Conservation (phyloP, 148 eudicot species). For the Gaultheria prostrata region DNA sequence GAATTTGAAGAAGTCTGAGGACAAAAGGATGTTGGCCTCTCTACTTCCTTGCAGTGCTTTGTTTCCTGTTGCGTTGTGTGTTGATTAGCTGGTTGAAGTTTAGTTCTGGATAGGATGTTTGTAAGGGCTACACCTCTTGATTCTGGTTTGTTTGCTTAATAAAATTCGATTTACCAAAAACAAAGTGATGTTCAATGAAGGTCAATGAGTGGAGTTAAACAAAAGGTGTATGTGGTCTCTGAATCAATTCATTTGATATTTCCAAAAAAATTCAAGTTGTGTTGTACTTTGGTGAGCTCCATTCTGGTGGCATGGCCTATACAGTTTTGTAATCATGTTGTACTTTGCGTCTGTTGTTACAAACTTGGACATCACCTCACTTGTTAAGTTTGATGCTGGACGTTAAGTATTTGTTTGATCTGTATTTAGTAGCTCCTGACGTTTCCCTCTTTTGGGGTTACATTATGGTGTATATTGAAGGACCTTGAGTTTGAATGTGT, state of each 20-base stretch:
- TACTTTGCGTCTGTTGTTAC: neutral
- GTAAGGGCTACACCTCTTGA: neutral
- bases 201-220: neutral
- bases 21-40: neutral
- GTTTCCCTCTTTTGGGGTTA: neutral
- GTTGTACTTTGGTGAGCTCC: neutral
- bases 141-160: neutral
- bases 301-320: neutral
- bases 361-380: neutral
- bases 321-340: neutral
- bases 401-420: neutral
- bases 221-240: neutral
- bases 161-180: neutral
- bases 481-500: slow-evolving; percentile 83
- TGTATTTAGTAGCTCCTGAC: neutral
- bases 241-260: neutral
- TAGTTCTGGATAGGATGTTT: neutral
- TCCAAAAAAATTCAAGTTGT: neutral
- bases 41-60: neutral
- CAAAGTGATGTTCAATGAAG: neutral
- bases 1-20: neutral
- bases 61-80: neutral
- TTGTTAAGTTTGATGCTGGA: neutral
- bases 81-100: neutral
- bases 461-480: slow-evolving; percentile 15